Conservation (phyloP, 2,329 filamentous ascomycete species). For the Tetracladium maxilliforme region DNA sequence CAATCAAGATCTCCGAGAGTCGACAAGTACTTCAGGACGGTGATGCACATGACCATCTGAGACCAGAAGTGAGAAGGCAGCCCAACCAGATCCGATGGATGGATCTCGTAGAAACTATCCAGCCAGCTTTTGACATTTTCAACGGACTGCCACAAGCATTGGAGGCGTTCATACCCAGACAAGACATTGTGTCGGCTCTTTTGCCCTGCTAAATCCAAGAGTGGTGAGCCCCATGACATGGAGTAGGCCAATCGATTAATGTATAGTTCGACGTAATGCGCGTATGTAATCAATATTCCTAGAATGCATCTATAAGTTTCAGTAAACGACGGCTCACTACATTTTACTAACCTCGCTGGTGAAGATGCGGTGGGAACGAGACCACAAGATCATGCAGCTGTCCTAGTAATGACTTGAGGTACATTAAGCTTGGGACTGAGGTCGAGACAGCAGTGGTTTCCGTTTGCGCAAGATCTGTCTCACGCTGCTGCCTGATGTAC, state of each 20-base stretch:
- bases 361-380: slow-evolving; percentile 11
- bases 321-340: neutral
- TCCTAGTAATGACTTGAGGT: slow-evolving; percentile 14
- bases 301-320: slow-evolving; percentile 1
- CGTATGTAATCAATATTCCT: slow-evolving; percentile 6
- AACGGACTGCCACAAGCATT: slow-evolving; percentile 18
- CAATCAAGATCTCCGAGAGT: slow-evolving; percentile 20
- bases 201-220: slow-evolving; percentile 4
- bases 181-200: slow-evolving; percentile 4
- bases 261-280: slow-evolving; percentile 4
- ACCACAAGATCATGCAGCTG: slow-evolving; percentile 15
- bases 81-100: slow-evolving; percentile 11
- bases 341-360: slow-evolving; percentile 8
- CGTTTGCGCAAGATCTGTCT: slow-evolving; percentile 7
- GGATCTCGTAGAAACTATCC: slow-evolving; percentile 13
- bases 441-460: too few species aligned
- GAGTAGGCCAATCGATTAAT: slow-evolving; percentile 12
- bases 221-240: slow-evolving; percentile 8
- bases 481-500: slow-evolving; percentile 14
- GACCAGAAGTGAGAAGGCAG: slow-evolving; percentile 20
- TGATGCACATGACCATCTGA: slow-evolving; percentile 18
- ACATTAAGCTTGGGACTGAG: slow-evolving; percentile 9
- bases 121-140: slow-evolving; percentile 18
- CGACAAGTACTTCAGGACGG: slow-evolving; percentile 18
- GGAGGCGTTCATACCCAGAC: slow-evolving; percentile 15